These are phyloP conservation scores for Cutaneotrichosporon daszewskae DNA, from an alignment of 1,284 basidiomycete species.

Conservation along the genomic window DNA sequence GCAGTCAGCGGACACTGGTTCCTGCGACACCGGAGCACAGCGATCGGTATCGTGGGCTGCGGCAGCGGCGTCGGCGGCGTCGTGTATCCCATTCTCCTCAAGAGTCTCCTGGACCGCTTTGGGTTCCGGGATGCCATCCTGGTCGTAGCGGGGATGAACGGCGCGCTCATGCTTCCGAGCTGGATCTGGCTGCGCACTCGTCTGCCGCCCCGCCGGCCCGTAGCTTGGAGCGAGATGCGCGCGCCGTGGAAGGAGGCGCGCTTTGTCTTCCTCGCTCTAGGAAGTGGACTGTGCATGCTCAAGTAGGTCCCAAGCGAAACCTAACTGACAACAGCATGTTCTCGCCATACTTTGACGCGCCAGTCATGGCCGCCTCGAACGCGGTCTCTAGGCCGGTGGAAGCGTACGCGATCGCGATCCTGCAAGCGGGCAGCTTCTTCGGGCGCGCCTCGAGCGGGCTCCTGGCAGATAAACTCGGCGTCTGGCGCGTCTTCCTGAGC, in stretches of 20 bases:
- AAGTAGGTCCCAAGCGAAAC: slow-evolving; percentile 11
- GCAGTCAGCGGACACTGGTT: slow-evolving; percentile 44
- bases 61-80: slow-evolving; percentile 41
- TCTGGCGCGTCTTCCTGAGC: slow-evolving; percentile 18
- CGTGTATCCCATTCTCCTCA: slow-evolving; percentile 40
- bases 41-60: slow-evolving; percentile 39
- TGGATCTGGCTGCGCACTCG: slow-evolving; percentile 21
- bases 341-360: slow-evolving; percentile 20
- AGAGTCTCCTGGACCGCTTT: not conserved
- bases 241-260: slow-evolving; percentile 27
- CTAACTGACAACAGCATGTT: slow-evolving; percentile 12
- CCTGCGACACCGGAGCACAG: slow-evolving; percentile 27
- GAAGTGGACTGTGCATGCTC: slow-evolving; percentile 27
- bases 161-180: slow-evolving; percentile 18
- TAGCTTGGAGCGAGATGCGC: slow-evolving; percentile 11
- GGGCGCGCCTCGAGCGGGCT: slow-evolving; percentile 21
- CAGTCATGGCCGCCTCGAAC: slow-evolving; percentile 13
- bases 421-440: slow-evolving; percentile 22
- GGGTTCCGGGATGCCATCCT: slow-evolving; percentile 19
- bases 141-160: slow-evolving; percentile 19
- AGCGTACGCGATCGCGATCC: slow-evolving; percentile 18
- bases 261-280: slow-evolving; percentile 32
- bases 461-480: slow-evolving; percentile 20
- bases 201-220: slow-evolving; percentile 13
- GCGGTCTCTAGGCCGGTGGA: slow-evolving; percentile 4